These are phyloP conservation scores for Hemisphaericaspora lyxosophila DNA, from an alignment of 1,139 yeast genomes.

Conservation along the genomic window DNA sequence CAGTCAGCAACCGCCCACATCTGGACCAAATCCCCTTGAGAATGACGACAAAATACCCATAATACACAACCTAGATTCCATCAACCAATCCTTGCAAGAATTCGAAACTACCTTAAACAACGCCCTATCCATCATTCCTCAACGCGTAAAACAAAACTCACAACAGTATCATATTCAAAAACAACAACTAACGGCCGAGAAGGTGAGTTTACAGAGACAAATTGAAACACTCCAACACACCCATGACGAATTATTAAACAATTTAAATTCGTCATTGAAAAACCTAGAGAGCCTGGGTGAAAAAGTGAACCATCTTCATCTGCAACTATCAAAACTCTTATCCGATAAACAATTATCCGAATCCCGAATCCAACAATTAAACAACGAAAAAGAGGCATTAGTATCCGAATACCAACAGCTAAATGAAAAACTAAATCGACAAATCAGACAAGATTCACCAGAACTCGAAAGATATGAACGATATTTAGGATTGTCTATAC, in stretches of 20 bases:
- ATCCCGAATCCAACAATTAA: not conserved
- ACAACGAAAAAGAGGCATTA: not conserved
- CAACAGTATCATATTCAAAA: not conserved
- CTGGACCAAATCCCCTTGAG: too few species aligned
- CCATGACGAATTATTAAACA: not conserved
- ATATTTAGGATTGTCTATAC: slow-evolving; percentile 46
- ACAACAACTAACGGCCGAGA: not conserved
- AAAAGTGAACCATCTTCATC: not conserved
- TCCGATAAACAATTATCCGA: not conserved
- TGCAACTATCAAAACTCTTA: not conserved
- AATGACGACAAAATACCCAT: too few species aligned
- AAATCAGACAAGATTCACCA: slow-evolving; percentile 27
- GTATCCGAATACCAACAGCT: not conserved
- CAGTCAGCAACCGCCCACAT: too few species aligned
- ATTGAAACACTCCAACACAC: not conserved
- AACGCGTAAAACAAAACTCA: not conserved
- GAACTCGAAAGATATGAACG: slow-evolving; percentile 44
- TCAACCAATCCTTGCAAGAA: too few species aligned
- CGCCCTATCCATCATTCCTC: slow-evolving; percentile 1
- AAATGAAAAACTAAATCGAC: not conserved
- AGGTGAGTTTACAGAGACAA: not conserved
- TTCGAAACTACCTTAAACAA: not conserved
- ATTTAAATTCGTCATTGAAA: not conserved
- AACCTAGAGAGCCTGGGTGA: not conserved
- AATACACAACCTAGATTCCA: too few species aligned